Evolutionary conservation across 1,284 basidiomycete species (phyloP).

Genomic region (Taiwanofungus camphoratus): DNA sequence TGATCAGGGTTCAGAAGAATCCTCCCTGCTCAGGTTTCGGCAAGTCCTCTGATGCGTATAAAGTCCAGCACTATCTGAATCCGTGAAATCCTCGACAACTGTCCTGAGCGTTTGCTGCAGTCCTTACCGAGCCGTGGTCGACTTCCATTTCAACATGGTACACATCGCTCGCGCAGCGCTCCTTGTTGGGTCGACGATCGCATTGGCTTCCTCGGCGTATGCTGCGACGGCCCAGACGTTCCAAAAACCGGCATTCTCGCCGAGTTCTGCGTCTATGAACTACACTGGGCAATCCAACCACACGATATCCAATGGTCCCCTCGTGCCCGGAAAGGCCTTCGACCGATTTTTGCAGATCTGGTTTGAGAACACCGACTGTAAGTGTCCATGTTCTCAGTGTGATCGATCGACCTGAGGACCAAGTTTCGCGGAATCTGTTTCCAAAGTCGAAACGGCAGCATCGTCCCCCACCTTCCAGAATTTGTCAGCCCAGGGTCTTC

Average conservation of each 20-base stretch:
- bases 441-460: conserved; percentile 25
- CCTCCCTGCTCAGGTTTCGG: too few species aligned
- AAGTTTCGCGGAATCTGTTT: too few species aligned
- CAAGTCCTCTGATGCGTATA: too few species aligned
- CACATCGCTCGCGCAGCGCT: too few species aligned
- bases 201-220: conserved; percentile 15
- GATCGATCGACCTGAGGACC: too few species aligned
- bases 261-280: conserved; percentile 27
- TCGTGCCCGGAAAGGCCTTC: conserved; percentile 38
- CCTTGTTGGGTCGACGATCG: too few species aligned
- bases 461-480: conserved; percentile 36
- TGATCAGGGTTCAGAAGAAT: too few species aligned
- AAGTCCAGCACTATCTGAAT: too few species aligned
- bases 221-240: conserved; percentile 32
- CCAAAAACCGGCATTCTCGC: conserved; percentile 31
- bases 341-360: conserved; percentile 41
- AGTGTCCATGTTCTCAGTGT: conserved; percentile 6
- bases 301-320: conserved; percentile 30
- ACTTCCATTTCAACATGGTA: too few species aligned
- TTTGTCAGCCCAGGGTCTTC: conserved; percentile 47
- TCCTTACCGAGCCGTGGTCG: too few species aligned
- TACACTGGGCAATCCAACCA: conserved; percentile 37
- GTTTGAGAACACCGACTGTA: conserved; percentile 45
- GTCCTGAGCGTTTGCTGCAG: too few species aligned
- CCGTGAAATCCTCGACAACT: too few species aligned